These are phyloP conservation scores for Ulmus americana DNA, from an alignment of 331 rosid species.

Conservation along the genomic window DNA sequence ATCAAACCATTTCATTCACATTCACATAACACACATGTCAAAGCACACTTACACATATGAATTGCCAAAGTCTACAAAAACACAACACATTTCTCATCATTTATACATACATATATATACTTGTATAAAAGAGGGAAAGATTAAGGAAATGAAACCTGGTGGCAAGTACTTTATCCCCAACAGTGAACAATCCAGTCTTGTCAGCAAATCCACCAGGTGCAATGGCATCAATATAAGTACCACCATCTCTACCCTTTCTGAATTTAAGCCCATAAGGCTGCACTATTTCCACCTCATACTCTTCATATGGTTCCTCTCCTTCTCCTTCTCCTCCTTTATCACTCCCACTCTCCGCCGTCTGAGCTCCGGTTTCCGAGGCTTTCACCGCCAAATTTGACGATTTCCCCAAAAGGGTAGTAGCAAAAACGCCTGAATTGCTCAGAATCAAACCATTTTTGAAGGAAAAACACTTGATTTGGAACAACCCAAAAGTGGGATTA, in stretches of 20 bases:
- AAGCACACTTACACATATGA: too few relatives aligned
- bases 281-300: conserved; percentile 73
- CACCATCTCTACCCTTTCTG: conserved; percentile 76
- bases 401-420: conserved; percentile 31
- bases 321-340: conserved; percentile 27
- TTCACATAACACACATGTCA: too few relatives aligned
- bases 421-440: conserved; percentile 27
- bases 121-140: too few relatives aligned
- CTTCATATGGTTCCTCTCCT: conserved; percentile 49
- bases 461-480: conserved; percentile 33
- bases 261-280: conserved; percentile 86
- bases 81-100: too few relatives aligned
- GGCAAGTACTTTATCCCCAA: conserved; percentile 92
- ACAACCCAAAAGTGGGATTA: background rate
- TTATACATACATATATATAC: too few relatives aligned
- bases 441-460: conserved; percentile 31
- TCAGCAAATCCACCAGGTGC: conserved; percentile 93
- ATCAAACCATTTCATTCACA: too few relatives aligned
- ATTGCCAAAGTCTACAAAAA: too few relatives aligned
- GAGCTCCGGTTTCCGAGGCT: conserved; percentile 56
- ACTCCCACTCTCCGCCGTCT: conserved; percentile 35
- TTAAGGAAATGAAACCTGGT: conserved; percentile 43
- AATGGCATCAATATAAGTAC: conserved; percentile 95
- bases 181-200: conserved; percentile 54
- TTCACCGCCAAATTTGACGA: conserved; percentile 33